Percentiles rank a stretch among this genome's conserved stretches.
These are phyloP conservation scores for Candida silvicultrix DNA, from an alignment of 805 yeast genomes.

Conservation along the genomic window DNA sequence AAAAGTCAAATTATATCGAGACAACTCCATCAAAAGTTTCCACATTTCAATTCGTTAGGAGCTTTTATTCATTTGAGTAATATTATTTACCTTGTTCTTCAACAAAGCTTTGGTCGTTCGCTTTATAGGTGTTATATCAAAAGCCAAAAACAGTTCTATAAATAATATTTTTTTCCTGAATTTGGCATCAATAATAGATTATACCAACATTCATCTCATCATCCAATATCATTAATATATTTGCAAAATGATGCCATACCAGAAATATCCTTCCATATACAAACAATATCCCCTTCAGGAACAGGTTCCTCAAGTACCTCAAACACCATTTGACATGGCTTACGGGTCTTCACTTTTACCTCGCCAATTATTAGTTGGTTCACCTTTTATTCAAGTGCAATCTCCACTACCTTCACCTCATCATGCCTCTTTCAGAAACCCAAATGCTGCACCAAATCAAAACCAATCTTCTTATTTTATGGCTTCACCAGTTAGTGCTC, in stretches of 20 bases:
- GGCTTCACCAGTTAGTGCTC: slow-evolving; percentile 12
- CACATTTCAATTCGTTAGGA: not conserved
- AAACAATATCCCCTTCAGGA: slow-evolving; percentile 7
- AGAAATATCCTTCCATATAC: slow-evolving; percentile 17
- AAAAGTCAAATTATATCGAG: not conserved
- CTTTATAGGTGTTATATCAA: too few relatives aligned
- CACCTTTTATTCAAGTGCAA: slow-evolving; percentile 48
- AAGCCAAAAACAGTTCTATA: too few relatives aligned
- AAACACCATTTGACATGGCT: slow-evolving; percentile 52
- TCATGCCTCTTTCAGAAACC: slow-evolving; percentile 7
- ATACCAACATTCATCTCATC: not conserved
- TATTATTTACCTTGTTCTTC: too few relatives aligned
- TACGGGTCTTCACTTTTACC: slow-evolving; percentile 62
- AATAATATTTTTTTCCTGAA: too few relatives aligned
- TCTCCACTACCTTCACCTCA: slow-evolving; percentile 26
- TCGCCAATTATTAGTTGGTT: slow-evolving; percentile 49
- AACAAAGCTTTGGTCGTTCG: not conserved
- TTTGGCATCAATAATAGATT: too few relatives aligned
- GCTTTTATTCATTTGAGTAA: not conserved
- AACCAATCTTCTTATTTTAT: slow-evolving; percentile 2
- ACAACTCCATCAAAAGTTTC: not conserved
- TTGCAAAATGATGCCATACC: slow-evolving; percentile 12
- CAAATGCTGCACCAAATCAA: slow-evolving; percentile 1
- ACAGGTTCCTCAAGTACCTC: slow-evolving; percentile 26
- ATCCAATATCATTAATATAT: too few relatives aligned